phyloP scores from a whole-genome alignment of 768 basidiomycete species.

The Mycena vulgaris region DNA sequence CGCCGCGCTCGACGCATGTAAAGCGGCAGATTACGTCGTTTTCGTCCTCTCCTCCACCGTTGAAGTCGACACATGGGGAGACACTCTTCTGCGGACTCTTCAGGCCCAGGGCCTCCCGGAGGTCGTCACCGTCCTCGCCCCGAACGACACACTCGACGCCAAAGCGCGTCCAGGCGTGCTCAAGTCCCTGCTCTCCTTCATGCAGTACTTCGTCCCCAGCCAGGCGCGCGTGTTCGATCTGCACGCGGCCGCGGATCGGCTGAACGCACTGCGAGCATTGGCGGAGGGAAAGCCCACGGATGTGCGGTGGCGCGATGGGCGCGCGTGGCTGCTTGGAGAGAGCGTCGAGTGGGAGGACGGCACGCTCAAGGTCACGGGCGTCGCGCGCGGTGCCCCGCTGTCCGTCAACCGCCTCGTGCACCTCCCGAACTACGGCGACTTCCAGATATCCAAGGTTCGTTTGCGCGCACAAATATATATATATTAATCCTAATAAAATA shows the following conservation, averaged over 20 bases:
- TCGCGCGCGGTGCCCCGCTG: conserved; percentile 84
- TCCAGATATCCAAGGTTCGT: conserved; percentile 83
- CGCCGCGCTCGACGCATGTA: conserved; percentile 85
- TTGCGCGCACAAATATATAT: background rate
- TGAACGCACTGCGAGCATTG: conserved; percentile 82
- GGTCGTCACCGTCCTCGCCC: conserved; percentile 81
- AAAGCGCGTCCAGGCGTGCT: conserved; percentile 80
- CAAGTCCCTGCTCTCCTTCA: conserved; percentile 94
- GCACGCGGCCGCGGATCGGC: conserved; percentile 70
- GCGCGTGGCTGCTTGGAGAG: conserved; percentile 82
- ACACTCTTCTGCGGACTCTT: conserved; percentile 87
- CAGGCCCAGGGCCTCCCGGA: conserved; percentile 94
- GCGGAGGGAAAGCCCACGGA: conserved; percentile 89
- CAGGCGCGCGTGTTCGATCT: conserved; percentile 86
- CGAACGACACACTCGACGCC: conserved; percentile 65
- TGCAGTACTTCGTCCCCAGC: conserved; percentile 93
- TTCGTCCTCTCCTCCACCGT: conserved; percentile 85
- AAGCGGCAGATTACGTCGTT: conserved; percentile 92
- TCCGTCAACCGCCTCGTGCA: conserved; percentile 91
- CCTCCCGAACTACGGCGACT: conserved; percentile 91
- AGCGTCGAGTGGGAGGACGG: conserved; percentile 74
- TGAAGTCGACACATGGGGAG: conserved; percentile 91
- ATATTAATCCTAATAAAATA: background rate
- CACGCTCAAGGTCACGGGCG: conserved; percentile 82
- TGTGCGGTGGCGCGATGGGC: conserved; percentile 86